These are phyloP conservation scores for Eucalyptus polybractea DNA, from an alignment of 345 rosid genomes.

Conservation along the genomic window DNA sequence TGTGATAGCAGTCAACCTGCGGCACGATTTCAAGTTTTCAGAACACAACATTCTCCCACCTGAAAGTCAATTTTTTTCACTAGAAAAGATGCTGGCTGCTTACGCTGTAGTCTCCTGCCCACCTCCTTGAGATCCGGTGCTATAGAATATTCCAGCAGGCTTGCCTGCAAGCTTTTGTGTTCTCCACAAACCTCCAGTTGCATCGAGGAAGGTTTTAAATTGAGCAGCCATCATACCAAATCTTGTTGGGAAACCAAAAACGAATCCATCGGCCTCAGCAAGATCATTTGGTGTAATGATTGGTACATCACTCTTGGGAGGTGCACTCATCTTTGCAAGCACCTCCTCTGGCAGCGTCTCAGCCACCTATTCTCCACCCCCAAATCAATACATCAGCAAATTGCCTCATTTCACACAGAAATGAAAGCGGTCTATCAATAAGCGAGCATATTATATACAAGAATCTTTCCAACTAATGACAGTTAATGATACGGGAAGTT, in stretches of 20 bases:
- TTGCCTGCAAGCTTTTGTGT: conserved; percentile 91
- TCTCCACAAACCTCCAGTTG: conserved; percentile 94
- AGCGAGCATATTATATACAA: neutral
- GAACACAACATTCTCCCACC: neutral
- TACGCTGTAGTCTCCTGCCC: conserved; percentile 98
- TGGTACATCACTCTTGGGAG: conserved; percentile 77
- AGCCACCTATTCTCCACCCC: conserved; percentile 40
- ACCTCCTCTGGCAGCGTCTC: conserved; percentile 84
- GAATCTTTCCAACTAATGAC: neutral
- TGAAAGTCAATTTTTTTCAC: neutral
- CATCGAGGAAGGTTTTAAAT: conserved; percentile 88
- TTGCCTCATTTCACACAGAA: neutral
- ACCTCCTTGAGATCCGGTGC: conserved; percentile 99
- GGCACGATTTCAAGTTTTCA: neutral
- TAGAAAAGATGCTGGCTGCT: conserved; percentile 1
- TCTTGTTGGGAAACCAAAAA: conserved; percentile 93
- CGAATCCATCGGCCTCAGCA: conserved; percentile 83
- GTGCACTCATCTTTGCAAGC: conserved; percentile 84
- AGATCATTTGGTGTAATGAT: conserved; percentile 61
- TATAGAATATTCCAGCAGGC: conserved; percentile 92
- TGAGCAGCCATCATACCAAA: conserved; percentile 99
- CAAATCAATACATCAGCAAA: neutral
- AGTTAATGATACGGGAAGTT: neutral
- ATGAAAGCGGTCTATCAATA: neutral
- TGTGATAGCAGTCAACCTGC: conserved; percentile 87